These are phyloP conservation scores for Barnettozyma salicaria DNA, from an alignment of 805 yeast genomes.

Conservation along the genomic window DNA sequence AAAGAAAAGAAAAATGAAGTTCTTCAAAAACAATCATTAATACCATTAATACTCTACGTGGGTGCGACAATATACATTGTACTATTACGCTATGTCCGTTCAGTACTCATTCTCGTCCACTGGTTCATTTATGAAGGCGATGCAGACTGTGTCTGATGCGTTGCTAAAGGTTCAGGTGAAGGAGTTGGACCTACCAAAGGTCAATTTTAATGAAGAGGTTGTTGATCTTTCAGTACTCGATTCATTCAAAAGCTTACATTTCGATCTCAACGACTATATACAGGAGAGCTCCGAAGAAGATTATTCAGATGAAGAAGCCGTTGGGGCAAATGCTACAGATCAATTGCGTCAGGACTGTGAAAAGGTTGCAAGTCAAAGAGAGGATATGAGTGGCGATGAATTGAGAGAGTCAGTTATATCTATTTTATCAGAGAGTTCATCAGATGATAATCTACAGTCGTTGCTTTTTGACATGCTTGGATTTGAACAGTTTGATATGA, in stretches of 20 bases:
- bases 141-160: slow-evolving; percentile 60
- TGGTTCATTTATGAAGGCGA: slow-evolving; percentile 71
- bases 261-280: slow-evolving; percentile 18
- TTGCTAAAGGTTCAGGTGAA: slow-evolving; percentile 29
- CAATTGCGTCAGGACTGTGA: slow-evolving; percentile 22
- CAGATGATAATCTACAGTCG: slow-evolving; percentile 63
- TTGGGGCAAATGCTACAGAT: slow-evolving; percentile 13
- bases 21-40: no score
- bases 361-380: slow-evolving; percentile 30
- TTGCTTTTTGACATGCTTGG: slow-evolving; percentile 77
- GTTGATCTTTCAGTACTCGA: slow-evolving; percentile 33
- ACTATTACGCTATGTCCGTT: no score
- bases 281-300: slow-evolving; percentile 13
- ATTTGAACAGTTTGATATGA: slow-evolving; percentile 76
- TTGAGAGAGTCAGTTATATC: slow-evolving; percentile 26
- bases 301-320: slow-evolving; percentile 15
- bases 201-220: slow-evolving; percentile 32
- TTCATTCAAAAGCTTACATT: slow-evolving; percentile 28
- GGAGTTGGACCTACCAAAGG: slow-evolving; percentile 30
- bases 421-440: slow-evolving; percentile 31
- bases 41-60: no score
- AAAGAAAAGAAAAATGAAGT: no score
- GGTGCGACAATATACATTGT: no score
- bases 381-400: slow-evolving; percentile 31
- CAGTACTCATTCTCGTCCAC: slow-evolving; percentile 57